Percentiles rank a stretch among this genome's conserved stretches.
Conservation (phyloP, 2,329 filamentous ascomycete genomes). For the Cordyceps fumosorosea region DNA sequence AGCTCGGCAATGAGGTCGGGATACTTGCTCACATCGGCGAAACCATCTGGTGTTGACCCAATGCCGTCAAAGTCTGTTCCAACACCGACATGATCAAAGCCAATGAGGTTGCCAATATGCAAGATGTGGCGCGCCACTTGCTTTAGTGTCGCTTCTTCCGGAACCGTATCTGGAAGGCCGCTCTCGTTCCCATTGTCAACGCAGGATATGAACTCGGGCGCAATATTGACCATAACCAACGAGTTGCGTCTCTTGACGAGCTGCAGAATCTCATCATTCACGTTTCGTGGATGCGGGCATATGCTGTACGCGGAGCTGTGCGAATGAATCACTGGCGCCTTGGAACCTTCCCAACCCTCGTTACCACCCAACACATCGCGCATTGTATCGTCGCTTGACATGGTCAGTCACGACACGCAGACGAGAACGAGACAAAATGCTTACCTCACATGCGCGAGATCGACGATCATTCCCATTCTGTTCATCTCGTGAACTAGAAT, state of each 20-base stretch:
- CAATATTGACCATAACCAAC: constrained; percentile 88
- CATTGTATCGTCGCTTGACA: constrained; percentile 66
- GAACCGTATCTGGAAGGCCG: constrained; percentile 62
- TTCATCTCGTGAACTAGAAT: constrained; percentile 83
- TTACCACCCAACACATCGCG: constrained; percentile 66
- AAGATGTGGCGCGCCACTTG: constrained; percentile 76
- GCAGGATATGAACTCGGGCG: constrained; percentile 77
- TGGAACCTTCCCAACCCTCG: constrained; percentile 61
- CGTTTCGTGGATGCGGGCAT: constrained; percentile 86
- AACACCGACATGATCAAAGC: constrained; percentile 80
- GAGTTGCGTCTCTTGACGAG: constrained; percentile 67
- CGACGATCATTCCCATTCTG: constrained; percentile 87
- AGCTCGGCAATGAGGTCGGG: constrained; percentile 72
- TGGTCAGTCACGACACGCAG: not conserved
- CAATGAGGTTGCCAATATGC: constrained; percentile 75
- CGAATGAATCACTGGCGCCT: constrained; percentile 80
- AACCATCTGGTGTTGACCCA: constrained; percentile 54
- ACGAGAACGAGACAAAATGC: not conserved
- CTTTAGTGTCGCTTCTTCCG: constrained; percentile 62
- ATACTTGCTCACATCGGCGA: constrained; percentile 82
- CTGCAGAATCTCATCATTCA: constrained; percentile 74
- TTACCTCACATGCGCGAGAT: constrained; percentile 63
- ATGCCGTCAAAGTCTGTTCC: constrained; percentile 90
- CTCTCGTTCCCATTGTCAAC: constrained; percentile 48
- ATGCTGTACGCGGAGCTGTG: constrained; percentile 77